These are phyloP conservation scores for Angophora floribunda DNA, from an alignment of 345 rosid species.

Conservation along the genomic window DNA sequence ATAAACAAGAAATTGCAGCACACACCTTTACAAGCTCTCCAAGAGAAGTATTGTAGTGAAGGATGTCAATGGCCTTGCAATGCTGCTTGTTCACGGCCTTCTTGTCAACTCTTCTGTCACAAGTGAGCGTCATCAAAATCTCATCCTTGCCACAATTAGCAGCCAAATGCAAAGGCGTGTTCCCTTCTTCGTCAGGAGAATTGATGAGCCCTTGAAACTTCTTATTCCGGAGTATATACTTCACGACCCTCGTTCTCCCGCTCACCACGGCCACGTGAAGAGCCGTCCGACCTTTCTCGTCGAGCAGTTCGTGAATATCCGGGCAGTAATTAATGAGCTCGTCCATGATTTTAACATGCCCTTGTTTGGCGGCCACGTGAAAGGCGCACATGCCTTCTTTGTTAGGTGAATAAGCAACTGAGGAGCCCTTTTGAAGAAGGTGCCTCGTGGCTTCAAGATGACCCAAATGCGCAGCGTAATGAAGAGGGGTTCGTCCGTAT, in stretches of 20 bases:
- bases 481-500: slow-evolving; percentile 16
- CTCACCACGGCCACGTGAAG: slow-evolving; percentile 25
- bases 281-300: slow-evolving; percentile 9
- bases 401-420: slow-evolving; percentile 2
- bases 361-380: slow-evolving; percentile 13
- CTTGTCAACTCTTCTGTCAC: slow-evolving; percentile 12
- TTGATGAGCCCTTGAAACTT: slow-evolving; percentile 10
- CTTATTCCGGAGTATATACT: not conserved
- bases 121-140: slow-evolving; percentile 4
- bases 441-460: not conserved
- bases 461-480: slow-evolving; percentile 15
- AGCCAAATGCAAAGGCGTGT: slow-evolving; percentile 32
- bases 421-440: not conserved
- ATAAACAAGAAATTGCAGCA: not conserved
- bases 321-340: not conserved
- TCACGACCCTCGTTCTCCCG: slow-evolving; percentile 3
- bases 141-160: slow-evolving; percentile 5
- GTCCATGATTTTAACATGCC: not conserved
- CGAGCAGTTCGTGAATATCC: not conserved
- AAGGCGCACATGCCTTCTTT: slow-evolving; percentile 11
- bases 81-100: slow-evolving; percentile 9
- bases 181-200: slow-evolving; percentile 18
- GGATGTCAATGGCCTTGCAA: slow-evolving; percentile 17
- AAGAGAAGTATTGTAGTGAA: slow-evolving; percentile 1
- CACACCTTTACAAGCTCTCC: not conserved